These are phyloP conservation scores for Ophiocordyceps unilateralis DNA, from an alignment of 2,329 filamentous ascomycete species.

Conservation along the genomic window DNA sequence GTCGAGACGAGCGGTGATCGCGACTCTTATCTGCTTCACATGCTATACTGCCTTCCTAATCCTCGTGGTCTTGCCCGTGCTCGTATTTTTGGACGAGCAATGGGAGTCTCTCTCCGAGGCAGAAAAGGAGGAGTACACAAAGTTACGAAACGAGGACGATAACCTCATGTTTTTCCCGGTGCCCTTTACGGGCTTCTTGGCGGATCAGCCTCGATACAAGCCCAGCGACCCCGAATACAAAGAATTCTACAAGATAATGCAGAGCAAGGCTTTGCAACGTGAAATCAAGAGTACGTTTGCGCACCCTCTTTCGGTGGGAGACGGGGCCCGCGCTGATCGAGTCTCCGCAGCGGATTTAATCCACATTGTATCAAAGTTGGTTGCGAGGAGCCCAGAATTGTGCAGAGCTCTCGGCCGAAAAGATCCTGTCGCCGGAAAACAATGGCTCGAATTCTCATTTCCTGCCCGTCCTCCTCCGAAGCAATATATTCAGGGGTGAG, in stretches of 20 bases:
- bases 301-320: not conserved
- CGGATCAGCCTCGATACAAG: slow-evolving; percentile 32
- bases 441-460: slow-evolving; percentile 45
- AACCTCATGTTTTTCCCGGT: slow-evolving; percentile 41
- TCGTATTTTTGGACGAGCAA: slow-evolving; percentile 23
- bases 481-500: slow-evolving; percentile 42
- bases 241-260: slow-evolving; percentile 39
- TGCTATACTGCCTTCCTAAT: not conserved
- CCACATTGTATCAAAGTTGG: not conserved
- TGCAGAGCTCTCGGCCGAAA: not conserved
- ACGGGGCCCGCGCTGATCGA: not conserved
- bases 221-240: slow-evolving; percentile 46
- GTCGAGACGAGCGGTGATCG: too few relatives aligned
- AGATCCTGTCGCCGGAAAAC: slow-evolving; percentile 21
- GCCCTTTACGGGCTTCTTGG: slow-evolving; percentile 35
- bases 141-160: slow-evolving; percentile 24
- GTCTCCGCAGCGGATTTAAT: not conserved
- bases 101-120: slow-evolving; percentile 24
- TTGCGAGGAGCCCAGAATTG: not conserved
- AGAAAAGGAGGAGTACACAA: slow-evolving; percentile 22
- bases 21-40: not conserved
- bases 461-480: slow-evolving; percentile 40
- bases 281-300: slow-evolving; percentile 26
- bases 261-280: slow-evolving; percentile 28
- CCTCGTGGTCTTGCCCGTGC: not conserved